These are phyloP conservation scores for Cryptococcus sp. DNA, from an alignment of 1,284 basidiomycete species.

Conservation along the genomic window DNA sequence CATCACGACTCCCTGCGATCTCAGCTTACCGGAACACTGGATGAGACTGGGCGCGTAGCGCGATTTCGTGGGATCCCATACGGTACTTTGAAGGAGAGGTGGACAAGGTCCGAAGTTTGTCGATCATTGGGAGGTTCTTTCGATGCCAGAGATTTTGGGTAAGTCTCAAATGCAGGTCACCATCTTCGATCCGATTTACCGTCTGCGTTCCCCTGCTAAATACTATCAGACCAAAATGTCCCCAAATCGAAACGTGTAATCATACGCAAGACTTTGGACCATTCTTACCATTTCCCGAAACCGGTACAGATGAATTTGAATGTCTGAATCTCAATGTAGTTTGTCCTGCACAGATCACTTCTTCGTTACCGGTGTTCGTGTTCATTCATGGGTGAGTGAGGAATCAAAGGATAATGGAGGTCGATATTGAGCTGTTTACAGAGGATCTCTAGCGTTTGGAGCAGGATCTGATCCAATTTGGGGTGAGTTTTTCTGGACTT, in stretches of 20 bases:
- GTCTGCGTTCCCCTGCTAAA: neutral
- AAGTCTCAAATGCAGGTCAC: neutral
- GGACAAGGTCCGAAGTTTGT: neutral
- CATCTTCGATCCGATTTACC: too few relatives aligned
- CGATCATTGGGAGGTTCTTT: neutral
- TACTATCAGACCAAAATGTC: conserved; percentile 8
- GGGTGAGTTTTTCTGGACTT: conserved; percentile 1
- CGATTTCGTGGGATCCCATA: conserved; percentile 8
- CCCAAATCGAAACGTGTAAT: conserved; percentile 7
- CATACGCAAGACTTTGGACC: conserved; percentile 10
- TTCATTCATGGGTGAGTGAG: conserved; percentile 13
- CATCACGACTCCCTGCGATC: neutral
- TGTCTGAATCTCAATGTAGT: conserved; percentile 11
- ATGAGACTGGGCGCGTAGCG: neutral
- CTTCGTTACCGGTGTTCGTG: conserved; percentile 4
- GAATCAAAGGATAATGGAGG: neutral
- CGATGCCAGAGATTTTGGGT: conserved; percentile 1
- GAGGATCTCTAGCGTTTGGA: conserved; percentile 6
- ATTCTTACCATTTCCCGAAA: conserved; percentile 3
- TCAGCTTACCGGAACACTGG: neutral
- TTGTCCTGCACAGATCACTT: neutral
- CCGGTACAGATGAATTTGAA: conserved; percentile 7
- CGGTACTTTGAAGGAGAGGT: neutral
- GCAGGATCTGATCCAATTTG: conserved; percentile 11
- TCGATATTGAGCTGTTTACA: neutral